Conservation (phyloP, 768 basidiomycete genomes). For the Tulasnella sp. region DNA sequence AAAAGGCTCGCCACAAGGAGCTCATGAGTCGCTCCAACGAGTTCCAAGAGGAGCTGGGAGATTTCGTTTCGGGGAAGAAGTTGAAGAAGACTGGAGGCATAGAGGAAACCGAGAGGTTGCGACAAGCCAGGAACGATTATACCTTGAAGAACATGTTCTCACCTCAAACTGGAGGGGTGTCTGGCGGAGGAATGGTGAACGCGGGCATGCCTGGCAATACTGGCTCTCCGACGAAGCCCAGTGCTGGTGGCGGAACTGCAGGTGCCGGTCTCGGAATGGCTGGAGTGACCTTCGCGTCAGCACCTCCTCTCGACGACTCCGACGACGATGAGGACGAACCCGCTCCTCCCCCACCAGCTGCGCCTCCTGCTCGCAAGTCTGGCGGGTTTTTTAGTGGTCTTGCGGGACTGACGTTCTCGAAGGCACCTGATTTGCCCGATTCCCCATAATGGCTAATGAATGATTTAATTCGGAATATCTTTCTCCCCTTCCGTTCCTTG, state of each 20-base stretch:
- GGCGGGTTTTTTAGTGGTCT: neutral
- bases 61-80: conserved; percentile 80
- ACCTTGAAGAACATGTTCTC: conserved; percentile 83
- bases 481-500: neutral
- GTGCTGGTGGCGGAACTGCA: neutral
- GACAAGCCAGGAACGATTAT: conserved; percentile 73
- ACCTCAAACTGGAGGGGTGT: neutral
- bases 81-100: conserved; percentile 93
- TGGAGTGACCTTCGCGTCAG: conserved; percentile 3
- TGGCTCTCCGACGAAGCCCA: neutral
- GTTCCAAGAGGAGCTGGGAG: conserved; percentile 69
- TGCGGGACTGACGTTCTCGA: neutral
- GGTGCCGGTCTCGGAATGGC: neutral
- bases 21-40: conserved; percentile 63
- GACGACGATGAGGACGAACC: neutral
- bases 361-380: neutral
- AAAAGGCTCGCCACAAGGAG: conserved; percentile 69
- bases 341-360: neutral
- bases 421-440: neutral
- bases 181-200: neutral
- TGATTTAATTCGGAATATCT: neutral
- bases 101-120: conserved; percentile 78
- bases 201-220: neutral
- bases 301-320: neutral
- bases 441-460: neutral